phyloP scores from a whole-genome alignment of 2,329 filamentous ascomycete species.

The Penicillium sp. region DNA sequence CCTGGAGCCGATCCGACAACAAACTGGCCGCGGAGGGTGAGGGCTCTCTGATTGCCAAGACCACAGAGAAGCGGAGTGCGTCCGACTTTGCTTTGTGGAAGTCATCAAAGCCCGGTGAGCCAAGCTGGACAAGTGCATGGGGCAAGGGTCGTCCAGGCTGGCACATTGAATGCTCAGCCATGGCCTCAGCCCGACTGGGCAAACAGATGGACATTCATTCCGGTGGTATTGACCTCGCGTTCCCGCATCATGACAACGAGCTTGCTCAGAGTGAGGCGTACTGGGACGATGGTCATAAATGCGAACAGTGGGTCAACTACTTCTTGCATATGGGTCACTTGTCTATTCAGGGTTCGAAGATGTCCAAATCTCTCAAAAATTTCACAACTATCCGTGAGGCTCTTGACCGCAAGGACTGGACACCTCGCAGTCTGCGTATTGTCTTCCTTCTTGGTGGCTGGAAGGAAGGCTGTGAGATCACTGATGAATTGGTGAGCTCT shows the following conservation, averaged over 20 bases:
- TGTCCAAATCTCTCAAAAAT: constrained; percentile 94
- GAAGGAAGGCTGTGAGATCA: constrained; percentile 89
- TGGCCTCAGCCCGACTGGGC: constrained; percentile 86
- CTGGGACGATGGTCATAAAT: constrained; percentile 45
- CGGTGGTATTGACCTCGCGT: constrained; percentile 83
- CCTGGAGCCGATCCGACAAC: constrained; percentile 78
- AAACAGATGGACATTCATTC: constrained; percentile 86
- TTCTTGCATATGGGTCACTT: constrained; percentile 94
- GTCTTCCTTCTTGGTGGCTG: constrained; percentile 83
- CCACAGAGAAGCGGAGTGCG: constrained; percentile 63
- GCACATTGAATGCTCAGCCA: constrained; percentile 96
- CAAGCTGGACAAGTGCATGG: constrained; percentile 84
- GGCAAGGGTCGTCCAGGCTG: constrained; percentile 83
- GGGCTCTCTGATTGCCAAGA: constrained; percentile 62
- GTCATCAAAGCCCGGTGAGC: constrained; percentile 83
- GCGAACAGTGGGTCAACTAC: constrained; percentile 82
- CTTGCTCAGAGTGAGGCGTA: constrained; percentile 86
- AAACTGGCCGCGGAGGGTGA: constrained; percentile 83
- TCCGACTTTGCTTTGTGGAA: constrained; percentile 95
- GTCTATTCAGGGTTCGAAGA: constrained; percentile 83
- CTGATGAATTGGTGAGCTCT: constrained; percentile 69
- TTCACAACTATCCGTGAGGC: constrained; percentile 90
- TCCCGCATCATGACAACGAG: constrained; percentile 92
- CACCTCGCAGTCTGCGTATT: constrained; percentile 70
- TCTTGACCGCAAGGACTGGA: constrained; percentile 63